These are phyloP conservation scores for Barbatosphaeria neglecta DNA, from an alignment of 495 filamentous ascomycete species.

Conservation along the genomic window DNA sequence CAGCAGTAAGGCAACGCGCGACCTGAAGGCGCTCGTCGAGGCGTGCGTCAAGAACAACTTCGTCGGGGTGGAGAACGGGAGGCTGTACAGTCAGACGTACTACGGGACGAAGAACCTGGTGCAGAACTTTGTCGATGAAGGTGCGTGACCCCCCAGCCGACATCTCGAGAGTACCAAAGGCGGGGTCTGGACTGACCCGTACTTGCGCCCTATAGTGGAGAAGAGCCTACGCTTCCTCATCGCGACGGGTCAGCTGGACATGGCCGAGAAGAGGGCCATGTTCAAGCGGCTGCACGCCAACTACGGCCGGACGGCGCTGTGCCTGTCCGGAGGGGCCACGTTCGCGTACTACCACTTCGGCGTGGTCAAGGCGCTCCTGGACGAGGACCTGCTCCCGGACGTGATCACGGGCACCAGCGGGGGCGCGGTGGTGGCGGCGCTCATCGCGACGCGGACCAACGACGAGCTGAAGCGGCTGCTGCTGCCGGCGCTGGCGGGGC, in stretches of 20 bases:
- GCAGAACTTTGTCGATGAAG: constrained; percentile 80
- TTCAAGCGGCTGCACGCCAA: constrained; percentile 86
- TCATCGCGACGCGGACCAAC: constrained; percentile 83
- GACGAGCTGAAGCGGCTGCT: constrained; percentile 77
- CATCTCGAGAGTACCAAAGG: background rate
- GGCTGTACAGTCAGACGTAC: constrained; percentile 90
- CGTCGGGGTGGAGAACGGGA: constrained; percentile 85
- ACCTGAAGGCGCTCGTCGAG: constrained; percentile 65
- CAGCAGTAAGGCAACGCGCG: constrained; percentile 55
- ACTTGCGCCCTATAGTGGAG: constrained; percentile 30
- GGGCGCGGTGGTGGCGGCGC: constrained; percentile 79
- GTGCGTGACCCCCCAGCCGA: constrained; percentile 17
- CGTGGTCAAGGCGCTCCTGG: constrained; percentile 79
- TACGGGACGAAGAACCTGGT: constrained; percentile 90
- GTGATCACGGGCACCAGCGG: constrained; percentile 95
- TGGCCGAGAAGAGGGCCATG: constrained; percentile 65
- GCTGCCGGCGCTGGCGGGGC: constrained; percentile 71
- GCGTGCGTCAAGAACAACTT: constrained; percentile 96
- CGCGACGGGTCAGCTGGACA: constrained; percentile 49
- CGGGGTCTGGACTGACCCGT: constrained; percentile 16
- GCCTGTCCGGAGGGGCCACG: constrained; percentile 84
- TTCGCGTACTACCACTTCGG: constrained; percentile 98
- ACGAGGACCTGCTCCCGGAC: constrained; percentile 74
- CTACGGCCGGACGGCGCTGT: constrained; percentile 84
- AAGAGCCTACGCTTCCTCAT: constrained; percentile 55